Base-by-base conservation (phyloP, 1,284 basidiomycete species). In the Termitomyces sp. region DNA sequence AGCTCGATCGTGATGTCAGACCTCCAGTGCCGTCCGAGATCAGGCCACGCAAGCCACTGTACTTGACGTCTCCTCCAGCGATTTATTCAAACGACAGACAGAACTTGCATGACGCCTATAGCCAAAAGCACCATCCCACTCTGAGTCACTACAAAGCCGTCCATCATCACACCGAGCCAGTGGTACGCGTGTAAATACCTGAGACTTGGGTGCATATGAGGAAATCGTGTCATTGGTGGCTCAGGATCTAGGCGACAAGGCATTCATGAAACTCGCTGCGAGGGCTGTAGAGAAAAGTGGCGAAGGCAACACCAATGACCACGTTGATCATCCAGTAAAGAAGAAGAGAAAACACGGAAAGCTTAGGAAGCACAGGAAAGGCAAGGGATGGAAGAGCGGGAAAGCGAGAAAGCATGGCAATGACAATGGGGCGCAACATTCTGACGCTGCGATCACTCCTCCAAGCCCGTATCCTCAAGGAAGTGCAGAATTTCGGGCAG, bases 281-380 rank as follows among this genome's bases (percentile, higher is more conserved):
- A 17, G 38, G 5, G 17, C n/a, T 7, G 1, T 39, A 1, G 38
- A 39, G 5, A 8, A 8, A 39, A 8, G 1, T 9, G 17, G 38
- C 7, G n/a, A 39, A 8, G 38, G 5, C 15, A 10, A 7, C 3
- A 5, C 8, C 38, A 39, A 17, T 19, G 7, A 1, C 17, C 7
- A 6, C 0, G n/a, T 12, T 6, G 13, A 12, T 39, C n/a, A 17
- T 2, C 2, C 7, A 7, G n/a, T 6, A 0, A 17, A 4, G n/a
- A 39, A 39, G 38, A 6, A 0, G 6, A 17, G 8, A 17, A 17
- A 39, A 2, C 13, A 36, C 7, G 1, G 34, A 5, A n/a, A 36
- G 5, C 13, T 8, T 6, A 9, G 38, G 38, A 17, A 39, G n/a
- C 5, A n/a, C 15, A 19, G 6, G n/a, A 39, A 39, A 17, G n/a